These are phyloP conservation scores for Metschnikowia drakensbergensis DNA, from an alignment of 805 yeast species.

Conservation along the genomic window DNA sequence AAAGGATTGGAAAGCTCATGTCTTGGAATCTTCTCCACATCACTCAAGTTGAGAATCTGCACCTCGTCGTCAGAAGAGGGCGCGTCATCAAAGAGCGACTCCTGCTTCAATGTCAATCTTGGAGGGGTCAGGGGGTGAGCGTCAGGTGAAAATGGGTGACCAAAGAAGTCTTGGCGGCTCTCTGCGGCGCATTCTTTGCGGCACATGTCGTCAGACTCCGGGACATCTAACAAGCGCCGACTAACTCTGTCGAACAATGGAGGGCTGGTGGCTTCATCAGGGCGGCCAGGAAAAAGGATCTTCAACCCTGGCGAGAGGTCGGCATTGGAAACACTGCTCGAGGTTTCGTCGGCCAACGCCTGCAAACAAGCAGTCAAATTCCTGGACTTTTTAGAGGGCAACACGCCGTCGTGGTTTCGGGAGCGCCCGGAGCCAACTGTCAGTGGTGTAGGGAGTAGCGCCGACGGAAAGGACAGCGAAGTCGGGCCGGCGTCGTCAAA, in stretches of 20 bases:
- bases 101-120: slow-evolving; percentile 11
- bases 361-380: slow-evolving; percentile 4
- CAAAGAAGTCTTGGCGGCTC: too few species aligned
- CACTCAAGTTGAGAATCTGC: slow-evolving; percentile 5
- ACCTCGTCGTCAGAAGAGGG: slow-evolving; percentile 6
- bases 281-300: neutral
- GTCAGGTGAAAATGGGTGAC: too few species aligned
- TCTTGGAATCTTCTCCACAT: slow-evolving; percentile 12
- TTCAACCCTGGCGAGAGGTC: slow-evolving; percentile 1
- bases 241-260: neutral
- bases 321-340: neutral
- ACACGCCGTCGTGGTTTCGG: slow-evolving; percentile 1
- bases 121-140: slow-evolving; percentile 5
- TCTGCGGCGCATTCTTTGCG: too few species aligned
- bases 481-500: neutral
- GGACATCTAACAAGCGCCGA: neutral
- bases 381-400: neutral
- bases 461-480: neutral
- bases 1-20: slow-evolving; percentile 14
- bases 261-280: neutral
- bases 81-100: slow-evolving; percentile 9
- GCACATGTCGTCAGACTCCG: neutral
- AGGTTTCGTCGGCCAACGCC: neutral
- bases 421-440: slow-evolving; percentile 16
- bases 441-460: slow-evolving; percentile 17